phyloP scores from a whole-genome alignment of 139 green algal species.

The Eudorina sp. region DNA sequence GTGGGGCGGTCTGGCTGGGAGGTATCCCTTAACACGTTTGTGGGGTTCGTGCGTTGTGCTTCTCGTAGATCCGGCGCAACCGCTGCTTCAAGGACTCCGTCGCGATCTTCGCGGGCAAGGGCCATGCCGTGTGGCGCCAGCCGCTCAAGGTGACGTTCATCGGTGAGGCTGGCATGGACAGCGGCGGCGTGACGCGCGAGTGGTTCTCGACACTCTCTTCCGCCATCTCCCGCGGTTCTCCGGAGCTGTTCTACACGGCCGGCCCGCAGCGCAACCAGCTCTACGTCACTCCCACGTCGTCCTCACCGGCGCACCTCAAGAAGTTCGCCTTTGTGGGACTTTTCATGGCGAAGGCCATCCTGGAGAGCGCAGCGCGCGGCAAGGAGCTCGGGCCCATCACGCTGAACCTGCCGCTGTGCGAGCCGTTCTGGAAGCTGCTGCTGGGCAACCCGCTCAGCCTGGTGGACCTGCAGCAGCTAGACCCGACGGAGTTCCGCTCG shows the following conservation, averaged over 20 bases:
- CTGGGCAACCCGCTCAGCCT: slow-evolving; percentile 70
- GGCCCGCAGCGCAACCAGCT: slow-evolving; percentile 67
- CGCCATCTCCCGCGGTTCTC: slow-evolving; percentile 64
- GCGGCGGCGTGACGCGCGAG: slow-evolving; percentile 72
- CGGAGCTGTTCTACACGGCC: slow-evolving; percentile 72
- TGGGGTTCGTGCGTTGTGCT: too few species aligned
- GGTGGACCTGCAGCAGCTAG: slow-evolving; percentile 70
- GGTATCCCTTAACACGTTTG: too few species aligned
- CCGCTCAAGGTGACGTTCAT: slow-evolving; percentile 71
- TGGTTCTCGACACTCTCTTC: slow-evolving; percentile 74
- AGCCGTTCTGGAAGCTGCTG: slow-evolving; percentile 80
- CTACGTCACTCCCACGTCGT: slow-evolving; percentile 72
- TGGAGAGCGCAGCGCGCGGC: slow-evolving; percentile 67
- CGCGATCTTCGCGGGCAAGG: slow-evolving; percentile 48
- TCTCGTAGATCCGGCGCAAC: slow-evolving; percentile 43
- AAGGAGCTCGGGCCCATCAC: slow-evolving; percentile 75
- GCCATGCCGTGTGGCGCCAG: slow-evolving; percentile 64
- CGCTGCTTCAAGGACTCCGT: slow-evolving; percentile 52
- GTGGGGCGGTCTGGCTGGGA: too few species aligned
- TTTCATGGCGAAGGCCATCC: slow-evolving; percentile 77
- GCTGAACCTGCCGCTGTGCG: slow-evolving; percentile 73
- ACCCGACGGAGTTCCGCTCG: slow-evolving; percentile 67
- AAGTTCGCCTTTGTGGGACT: slow-evolving; percentile 74
- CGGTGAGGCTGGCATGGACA: slow-evolving; percentile 75
- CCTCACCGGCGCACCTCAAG: slow-evolving; percentile 67